These are phyloP conservation scores for Allium cepa DNA, from an alignment of 106 monocot genomes.

Conservation along the genomic window DNA sequence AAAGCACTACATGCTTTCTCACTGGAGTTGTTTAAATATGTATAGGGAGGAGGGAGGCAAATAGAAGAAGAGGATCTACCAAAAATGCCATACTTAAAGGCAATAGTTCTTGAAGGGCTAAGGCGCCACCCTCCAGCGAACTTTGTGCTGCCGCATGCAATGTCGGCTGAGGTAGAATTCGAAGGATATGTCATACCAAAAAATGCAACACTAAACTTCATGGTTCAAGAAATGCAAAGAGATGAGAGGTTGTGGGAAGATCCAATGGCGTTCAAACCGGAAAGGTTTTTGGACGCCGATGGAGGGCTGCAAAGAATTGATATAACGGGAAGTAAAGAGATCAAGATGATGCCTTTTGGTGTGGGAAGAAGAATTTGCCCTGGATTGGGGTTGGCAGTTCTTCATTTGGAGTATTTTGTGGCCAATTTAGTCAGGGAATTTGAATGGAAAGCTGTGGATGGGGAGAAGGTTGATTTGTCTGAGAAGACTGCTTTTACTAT, in stretches of 20 bases:
- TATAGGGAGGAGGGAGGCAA: background rate
- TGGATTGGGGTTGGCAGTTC: slow-evolving; percentile 9
- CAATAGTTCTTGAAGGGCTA: slow-evolving; percentile 33
- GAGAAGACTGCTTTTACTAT: slow-evolving; percentile 17
- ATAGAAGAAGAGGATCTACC: slow-evolving; percentile 18
- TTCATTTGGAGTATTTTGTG: slow-evolving; percentile 17
- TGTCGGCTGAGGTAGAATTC: slow-evolving; percentile 16
- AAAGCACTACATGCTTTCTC: too few species aligned
- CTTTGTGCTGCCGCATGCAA: slow-evolving; percentile 25
- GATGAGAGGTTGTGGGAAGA: slow-evolving; percentile 23
- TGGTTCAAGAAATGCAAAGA: slow-evolving; percentile 19
- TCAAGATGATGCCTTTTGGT: slow-evolving; percentile 37
- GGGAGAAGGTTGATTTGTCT: slow-evolving; percentile 13
- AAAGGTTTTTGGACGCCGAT: slow-evolving; percentile 17
- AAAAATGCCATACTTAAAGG: slow-evolving; percentile 27
- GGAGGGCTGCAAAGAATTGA: slow-evolving; percentile 5
- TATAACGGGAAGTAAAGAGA: slow-evolving; percentile 10
- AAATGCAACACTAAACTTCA: slow-evolving; percentile 13
- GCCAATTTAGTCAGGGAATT: slow-evolving; percentile 25
- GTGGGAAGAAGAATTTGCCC: slow-evolving; percentile 27
- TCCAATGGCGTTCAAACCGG: slow-evolving; percentile 28
- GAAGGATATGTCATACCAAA: slow-evolving; percentile 21
- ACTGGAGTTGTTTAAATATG: too few species aligned
- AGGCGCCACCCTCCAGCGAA: slow-evolving; percentile 26
- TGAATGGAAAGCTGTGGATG: slow-evolving; percentile 11